Evolutionary conservation across 306 rosid species (phyloP).

Genomic region (Cyamopsis tetragonoloba): DNA sequence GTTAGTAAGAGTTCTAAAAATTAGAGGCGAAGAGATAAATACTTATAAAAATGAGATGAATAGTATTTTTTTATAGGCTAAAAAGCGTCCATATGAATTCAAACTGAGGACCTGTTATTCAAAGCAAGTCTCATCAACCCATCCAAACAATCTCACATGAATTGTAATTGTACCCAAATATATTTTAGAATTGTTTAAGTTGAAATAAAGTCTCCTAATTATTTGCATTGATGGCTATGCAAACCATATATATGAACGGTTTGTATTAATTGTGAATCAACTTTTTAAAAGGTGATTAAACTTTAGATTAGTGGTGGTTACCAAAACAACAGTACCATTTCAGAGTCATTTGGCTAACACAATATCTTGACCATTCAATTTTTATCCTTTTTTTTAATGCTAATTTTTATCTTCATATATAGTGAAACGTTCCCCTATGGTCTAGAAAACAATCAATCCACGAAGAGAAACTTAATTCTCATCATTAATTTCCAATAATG

Average conservation of each 20-base stretch:
- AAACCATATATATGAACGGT: not conserved
- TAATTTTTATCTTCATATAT: too few species aligned
- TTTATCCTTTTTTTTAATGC: too few species aligned
- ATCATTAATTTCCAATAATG: conserved; percentile 27
- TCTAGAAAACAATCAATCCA: conserved; percentile 15
- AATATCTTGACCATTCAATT: not conserved
- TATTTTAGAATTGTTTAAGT: not conserved
- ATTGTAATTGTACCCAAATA: too few species aligned
- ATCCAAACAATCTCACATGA: too few species aligned
- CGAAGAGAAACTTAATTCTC: conserved; percentile 19
- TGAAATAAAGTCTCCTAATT: not conserved
- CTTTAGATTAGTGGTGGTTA: conserved; percentile 4
- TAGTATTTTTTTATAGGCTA: too few species aligned
- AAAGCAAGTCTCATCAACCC: too few species aligned
- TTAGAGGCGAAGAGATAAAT: too few species aligned
- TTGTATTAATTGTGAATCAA: not conserved
- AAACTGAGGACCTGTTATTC: too few species aligned
- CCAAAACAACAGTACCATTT: not conserved
- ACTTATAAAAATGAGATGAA: too few species aligned
- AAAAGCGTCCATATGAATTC: too few species aligned
- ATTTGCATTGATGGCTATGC: not conserved
- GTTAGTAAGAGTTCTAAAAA: too few species aligned
- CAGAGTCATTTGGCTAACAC: conserved; percentile 14
- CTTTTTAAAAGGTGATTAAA: conserved; percentile 16
- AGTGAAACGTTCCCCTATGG: conserved; percentile 6